These are phyloP conservation scores for Scytalidium lignicola DNA, from an alignment of 2,329 filamentous ascomycete genomes.

Conservation along the genomic window DNA sequence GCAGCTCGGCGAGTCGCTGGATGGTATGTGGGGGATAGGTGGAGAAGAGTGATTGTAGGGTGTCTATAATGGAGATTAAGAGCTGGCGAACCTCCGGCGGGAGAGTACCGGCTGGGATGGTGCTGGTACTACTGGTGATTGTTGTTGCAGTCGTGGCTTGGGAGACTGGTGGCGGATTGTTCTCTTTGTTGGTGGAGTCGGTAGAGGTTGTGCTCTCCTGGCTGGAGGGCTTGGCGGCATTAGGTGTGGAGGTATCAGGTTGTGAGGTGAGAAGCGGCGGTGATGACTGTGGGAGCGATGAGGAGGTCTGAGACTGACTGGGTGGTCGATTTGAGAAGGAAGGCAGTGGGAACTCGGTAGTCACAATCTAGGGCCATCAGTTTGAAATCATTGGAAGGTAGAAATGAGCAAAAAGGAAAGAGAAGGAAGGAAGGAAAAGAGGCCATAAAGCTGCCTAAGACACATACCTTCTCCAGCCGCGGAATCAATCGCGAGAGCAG, in stretches of 20 bases:
- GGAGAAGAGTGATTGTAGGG: constrained; percentile 63
- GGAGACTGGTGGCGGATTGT: constrained; percentile 49
- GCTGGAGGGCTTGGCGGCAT: constrained; percentile 21
- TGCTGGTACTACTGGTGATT: background rate
- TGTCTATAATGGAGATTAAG: constrained; percentile 53
- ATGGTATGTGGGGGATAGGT: constrained; percentile 83
- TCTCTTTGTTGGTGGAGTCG: constrained; percentile 65
- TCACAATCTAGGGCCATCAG: constrained; percentile 55
- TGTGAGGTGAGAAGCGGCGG: constrained; percentile 59
- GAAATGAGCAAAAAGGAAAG: too few relatives aligned
- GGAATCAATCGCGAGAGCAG: constrained; percentile 32
- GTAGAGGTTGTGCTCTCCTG: constrained; percentile 12
- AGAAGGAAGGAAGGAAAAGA: constrained; percentile 3
- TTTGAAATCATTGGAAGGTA: background rate
- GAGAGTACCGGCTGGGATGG: constrained; percentile 38
- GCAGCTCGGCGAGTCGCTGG: constrained; percentile 84
- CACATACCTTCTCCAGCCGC: constrained; percentile 29
- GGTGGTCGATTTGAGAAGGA: constrained; percentile 37
- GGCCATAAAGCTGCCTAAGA: background rate
- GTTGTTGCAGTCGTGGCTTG: constrained; percentile 17
- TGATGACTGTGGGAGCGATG: constrained; percentile 35
- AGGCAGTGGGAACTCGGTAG: constrained; percentile 68
- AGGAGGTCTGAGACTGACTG: constrained; percentile 38
- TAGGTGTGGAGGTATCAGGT: constrained; percentile 46
- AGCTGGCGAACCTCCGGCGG: constrained; percentile 61